These are phyloP conservation scores for Straminergon stramineum DNA, from an alignment of 225 moss, liverwort and hornwort genomes.

Conservation along the genomic window DNA sequence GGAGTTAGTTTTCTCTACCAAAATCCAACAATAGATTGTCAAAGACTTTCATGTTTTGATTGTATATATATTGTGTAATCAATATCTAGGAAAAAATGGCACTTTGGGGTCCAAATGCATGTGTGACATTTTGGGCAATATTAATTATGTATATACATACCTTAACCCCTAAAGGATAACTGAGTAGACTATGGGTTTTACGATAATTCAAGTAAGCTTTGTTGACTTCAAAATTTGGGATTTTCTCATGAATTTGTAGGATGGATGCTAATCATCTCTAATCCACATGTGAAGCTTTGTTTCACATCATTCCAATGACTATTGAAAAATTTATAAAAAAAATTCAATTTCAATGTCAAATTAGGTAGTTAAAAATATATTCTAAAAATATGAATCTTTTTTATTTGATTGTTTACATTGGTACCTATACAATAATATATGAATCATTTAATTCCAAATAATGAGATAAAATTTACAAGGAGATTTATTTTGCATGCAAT, in stretches of 20 bases:
- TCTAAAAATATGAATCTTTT: background rate
- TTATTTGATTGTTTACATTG: background rate
- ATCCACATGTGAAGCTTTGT: background rate
- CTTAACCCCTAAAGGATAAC: background rate
- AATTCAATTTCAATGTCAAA: background rate
- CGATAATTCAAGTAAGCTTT: fast-evolving
- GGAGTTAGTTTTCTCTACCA: background rate
- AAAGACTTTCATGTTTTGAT: background rate
- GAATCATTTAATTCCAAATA: no score
- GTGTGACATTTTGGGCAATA: background rate
- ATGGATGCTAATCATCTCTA: background rate
- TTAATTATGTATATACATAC: background rate
- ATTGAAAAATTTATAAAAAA: background rate
- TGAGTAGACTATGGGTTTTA: fast-evolving
- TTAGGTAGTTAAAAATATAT: background rate
- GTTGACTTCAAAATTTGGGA: background rate
- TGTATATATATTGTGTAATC: background rate
- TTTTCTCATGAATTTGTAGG: background rate
- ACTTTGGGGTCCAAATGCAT: background rate
- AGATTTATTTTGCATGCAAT: background rate
- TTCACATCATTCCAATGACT: background rate
- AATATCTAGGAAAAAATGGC: background rate
- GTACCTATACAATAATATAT: background rate
- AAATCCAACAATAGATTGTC: background rate
- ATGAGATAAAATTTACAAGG: background rate